Evolutionary conservation across 164 flowering plant species (phyloP).

Genomic region (Annona squamosa): DNA sequence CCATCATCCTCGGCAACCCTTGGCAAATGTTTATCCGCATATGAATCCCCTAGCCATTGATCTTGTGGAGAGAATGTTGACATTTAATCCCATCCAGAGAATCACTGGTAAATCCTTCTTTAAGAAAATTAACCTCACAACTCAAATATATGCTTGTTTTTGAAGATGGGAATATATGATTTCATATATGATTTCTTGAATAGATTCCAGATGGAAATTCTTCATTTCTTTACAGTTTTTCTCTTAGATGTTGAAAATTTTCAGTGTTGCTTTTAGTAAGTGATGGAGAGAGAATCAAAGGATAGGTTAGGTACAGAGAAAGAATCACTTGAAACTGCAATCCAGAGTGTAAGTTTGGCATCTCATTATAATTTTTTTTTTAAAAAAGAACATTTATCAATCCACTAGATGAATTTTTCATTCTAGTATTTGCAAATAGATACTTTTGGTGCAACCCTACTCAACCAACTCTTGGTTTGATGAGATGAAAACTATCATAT

Average conservation of each 20-base stretch:
- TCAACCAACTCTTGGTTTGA: no score
- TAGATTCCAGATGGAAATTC: not conserved
- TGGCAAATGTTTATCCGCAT: conserved; percentile 54
- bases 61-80: conserved; percentile 83
- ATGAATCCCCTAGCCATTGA: conserved; percentile 80
- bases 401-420: no score
- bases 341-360: no score
- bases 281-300: not conserved
- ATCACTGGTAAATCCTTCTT: conserved; percentile 57
- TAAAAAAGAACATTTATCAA: no score
- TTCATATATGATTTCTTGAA: not conserved
- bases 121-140: not conserved
- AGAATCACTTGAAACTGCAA: no score
- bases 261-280: not conserved
- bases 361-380: no score
- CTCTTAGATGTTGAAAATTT: not conserved
- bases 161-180: not conserved
- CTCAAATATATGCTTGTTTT: not conserved
- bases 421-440: no score
- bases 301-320: not conserved
- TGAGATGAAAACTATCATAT: no score
- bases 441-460: no score
- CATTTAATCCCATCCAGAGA: conserved; percentile 79
- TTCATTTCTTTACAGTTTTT: not conserved
- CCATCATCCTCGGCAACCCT: conserved; percentile 45